Evolutionary conservation across 257 asterid genomes (phyloP).

Genomic region (Leptodermis oblonga): DNA sequence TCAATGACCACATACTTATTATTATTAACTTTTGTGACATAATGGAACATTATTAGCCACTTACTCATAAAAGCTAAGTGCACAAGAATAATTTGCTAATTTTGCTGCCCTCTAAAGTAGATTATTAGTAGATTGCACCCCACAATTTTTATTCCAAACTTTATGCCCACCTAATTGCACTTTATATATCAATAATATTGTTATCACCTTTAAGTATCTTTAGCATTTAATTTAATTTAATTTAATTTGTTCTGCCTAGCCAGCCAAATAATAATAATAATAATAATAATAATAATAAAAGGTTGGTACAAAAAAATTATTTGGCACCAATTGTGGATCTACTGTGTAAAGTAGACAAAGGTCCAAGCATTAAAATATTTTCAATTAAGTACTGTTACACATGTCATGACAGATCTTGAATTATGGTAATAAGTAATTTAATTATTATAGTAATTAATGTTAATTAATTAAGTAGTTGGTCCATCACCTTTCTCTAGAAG

Average conservation of each 20-base stretch:
- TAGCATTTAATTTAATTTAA: no score
- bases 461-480: background rate
- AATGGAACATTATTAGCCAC: no score
- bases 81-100: background rate
- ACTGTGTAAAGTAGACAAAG: background rate
- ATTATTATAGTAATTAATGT: background rate
- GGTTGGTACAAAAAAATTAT: background rate
- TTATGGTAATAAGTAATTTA: background rate
- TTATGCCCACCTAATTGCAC: conserved; percentile 3
- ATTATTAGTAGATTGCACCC: no score
- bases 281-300: no score
- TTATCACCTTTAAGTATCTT: background rate
- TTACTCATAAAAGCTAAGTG: no score
- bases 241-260: conserved; percentile 2
- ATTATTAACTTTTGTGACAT: no score
- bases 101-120: background rate
- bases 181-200: background rate
- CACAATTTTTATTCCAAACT: background rate
- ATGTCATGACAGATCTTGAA: conserved; percentile 3
- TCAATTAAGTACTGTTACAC: background rate
- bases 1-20: no score
- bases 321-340: background rate
- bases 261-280: no score
- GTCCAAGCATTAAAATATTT: background rate
- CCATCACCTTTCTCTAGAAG: background rate